Conservation (phyloP, 495 filamentous ascomycete genomes). For the Friedmanniomyces endolithicus region DNA sequence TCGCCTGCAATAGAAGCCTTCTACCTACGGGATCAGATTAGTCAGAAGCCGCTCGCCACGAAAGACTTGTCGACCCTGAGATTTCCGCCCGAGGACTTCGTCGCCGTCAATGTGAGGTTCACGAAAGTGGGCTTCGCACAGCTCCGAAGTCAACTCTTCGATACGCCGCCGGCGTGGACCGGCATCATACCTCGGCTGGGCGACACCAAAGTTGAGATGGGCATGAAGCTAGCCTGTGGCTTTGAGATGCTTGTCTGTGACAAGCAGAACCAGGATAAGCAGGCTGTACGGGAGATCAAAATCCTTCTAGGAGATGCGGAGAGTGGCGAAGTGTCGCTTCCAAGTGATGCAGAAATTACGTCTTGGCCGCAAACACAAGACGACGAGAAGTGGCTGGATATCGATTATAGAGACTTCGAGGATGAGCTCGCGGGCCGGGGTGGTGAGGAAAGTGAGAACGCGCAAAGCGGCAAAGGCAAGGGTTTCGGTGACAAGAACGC, state of each 20-base stretch:
- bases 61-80: constrained; percentile 33
- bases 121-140: constrained; percentile 87
- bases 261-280: constrained; percentile 51
- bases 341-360: constrained; percentile 59
- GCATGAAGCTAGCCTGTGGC: constrained; percentile 81
- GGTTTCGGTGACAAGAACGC: constrained; percentile 66
- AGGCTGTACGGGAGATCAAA: constrained; percentile 56
- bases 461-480: constrained; percentile 13
- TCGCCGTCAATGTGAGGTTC: constrained; percentile 65
- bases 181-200: constrained; percentile 29
- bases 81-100: constrained; percentile 68
- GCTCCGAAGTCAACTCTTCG: constrained; percentile 78
- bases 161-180: constrained; percentile 51
- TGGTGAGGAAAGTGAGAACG: constrained; percentile 18
- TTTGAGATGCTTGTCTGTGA: constrained; percentile 76
- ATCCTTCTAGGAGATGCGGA: constrained; percentile 62
- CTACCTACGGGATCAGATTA: constrained; percentile 77
- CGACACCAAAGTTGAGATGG: constrained; percentile 46
- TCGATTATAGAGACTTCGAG: constrained; percentile 81
- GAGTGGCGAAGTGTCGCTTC: constrained; percentile 47
- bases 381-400: constrained; percentile 84
- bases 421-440: constrained; percentile 51
- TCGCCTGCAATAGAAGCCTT: constrained; percentile 81
- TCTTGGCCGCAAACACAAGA: constrained; percentile 59
- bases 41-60: constrained; percentile 53